A percentile compares a stretch with the other conserved stretches of the same genome.
Conservation (phyloP, 2,329 filamentous ascomycete species). For the Colletotrichum limetticola region DNA sequence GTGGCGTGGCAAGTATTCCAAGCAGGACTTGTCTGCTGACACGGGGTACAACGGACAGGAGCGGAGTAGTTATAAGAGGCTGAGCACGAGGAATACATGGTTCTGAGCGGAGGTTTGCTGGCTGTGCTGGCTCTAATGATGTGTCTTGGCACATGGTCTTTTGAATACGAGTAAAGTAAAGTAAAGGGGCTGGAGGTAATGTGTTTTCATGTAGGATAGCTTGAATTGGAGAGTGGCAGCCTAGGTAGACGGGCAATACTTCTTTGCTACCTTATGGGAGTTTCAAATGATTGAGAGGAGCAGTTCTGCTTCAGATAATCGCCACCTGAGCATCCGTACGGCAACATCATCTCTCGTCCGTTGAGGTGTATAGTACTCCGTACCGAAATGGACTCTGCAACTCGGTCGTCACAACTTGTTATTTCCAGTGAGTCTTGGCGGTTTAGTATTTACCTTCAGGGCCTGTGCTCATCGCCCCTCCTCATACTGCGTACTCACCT, state of each 20-base stretch:
- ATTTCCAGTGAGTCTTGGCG: neutral
- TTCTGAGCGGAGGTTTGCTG: constrained; percentile 42
- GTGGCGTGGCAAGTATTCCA: constrained; percentile 40
- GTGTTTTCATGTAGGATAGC: neutral
- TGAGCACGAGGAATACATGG: constrained; percentile 48
- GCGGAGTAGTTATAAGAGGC: constrained; percentile 40
- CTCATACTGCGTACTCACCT: neutral
- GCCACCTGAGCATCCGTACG: neutral
- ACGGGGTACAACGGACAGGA: constrained; percentile 22
- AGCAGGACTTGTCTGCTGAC: constrained; percentile 25
- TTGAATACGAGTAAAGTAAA: neutral
- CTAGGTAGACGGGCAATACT: neutral
- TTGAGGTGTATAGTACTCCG: neutral
- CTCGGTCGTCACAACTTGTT: neutral
- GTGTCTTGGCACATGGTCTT: neutral
- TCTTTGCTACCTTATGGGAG: neutral
- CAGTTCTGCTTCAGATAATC: neutral
- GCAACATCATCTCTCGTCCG: neutral
- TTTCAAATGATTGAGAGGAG: constrained; percentile 12
- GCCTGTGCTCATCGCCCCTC: neutral
- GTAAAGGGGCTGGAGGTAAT: neutral
- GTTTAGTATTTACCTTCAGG: neutral
- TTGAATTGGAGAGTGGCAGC: neutral
- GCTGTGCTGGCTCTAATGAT: neutral
- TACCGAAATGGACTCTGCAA: neutral